Percentiles rank a stretch among this genome's conserved stretches.
These are phyloP conservation scores for Venturia aucupariae DNA, from an alignment of 2,329 filamentous ascomycete genomes.

Conservation along the genomic window DNA sequence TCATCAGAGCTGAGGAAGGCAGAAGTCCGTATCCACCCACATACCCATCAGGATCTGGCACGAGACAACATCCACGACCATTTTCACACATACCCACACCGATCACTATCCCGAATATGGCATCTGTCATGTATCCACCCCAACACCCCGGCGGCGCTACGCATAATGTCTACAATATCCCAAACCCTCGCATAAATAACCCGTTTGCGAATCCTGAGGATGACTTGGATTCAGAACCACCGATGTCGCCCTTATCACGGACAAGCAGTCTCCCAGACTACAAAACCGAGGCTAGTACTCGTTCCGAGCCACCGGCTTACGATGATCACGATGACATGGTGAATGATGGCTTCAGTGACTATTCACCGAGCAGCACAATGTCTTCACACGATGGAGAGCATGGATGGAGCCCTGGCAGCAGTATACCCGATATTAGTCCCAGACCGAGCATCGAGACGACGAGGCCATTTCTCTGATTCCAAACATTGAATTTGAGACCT, in stretches of 20 bases:
- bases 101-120: conserved; percentile 16
- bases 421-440: conserved; percentile 10
- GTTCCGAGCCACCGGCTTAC: conserved; percentile 20
- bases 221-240: background rate
- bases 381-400: conserved; percentile 16
- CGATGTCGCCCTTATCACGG: conserved; percentile 21
- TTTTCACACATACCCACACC: conserved; percentile 17
- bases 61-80: conserved; percentile 17
- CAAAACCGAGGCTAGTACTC: conserved; percentile 27
- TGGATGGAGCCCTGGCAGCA: conserved; percentile 15
- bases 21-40: conserved; percentile 16
- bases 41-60: conserved; percentile 1
- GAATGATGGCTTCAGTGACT: conserved; percentile 3
- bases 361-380: conserved; percentile 9
- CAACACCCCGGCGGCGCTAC: conserved; percentile 22
- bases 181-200: conserved; percentile 16
- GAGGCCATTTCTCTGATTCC: conserved; percentile 7
- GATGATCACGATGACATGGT: conserved; percentile 17
- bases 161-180: conserved; percentile 24
- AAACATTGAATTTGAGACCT: background rate
- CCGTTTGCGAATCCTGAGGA: conserved; percentile 16
- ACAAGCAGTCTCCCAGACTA: conserved; percentile 37
- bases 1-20: conserved; percentile 35
- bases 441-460: conserved; percentile 11
- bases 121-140: conserved; percentile 24